phyloP scores from a whole-genome alignment of 768 basidiomycete species.

The Suillus bovinus region DNA sequence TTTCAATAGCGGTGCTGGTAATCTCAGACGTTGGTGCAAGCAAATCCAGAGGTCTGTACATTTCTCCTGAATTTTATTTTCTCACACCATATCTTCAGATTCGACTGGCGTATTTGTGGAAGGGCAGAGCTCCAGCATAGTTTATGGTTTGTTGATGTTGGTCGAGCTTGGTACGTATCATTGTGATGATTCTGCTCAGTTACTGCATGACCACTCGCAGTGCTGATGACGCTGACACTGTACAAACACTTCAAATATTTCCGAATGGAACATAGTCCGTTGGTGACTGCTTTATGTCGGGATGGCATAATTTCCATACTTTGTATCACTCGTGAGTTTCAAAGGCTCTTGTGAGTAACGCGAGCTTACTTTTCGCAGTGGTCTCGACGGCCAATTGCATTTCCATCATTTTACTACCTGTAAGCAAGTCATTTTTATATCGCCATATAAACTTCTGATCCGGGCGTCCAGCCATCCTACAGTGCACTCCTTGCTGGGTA shows the following conservation, averaged over 20 bases:
- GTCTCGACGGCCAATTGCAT: neutral
- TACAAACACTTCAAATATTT: neutral
- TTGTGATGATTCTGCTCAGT: neutral
- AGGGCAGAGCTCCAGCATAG: neutral
- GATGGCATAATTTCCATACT: neutral
- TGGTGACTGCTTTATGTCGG: neutral
- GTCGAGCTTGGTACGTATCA: neutral
- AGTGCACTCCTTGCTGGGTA: neutral
- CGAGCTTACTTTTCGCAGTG: neutral
- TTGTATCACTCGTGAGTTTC: slow-evolving; percentile 1
- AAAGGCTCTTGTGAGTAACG: neutral
- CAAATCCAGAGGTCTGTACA: neutral
- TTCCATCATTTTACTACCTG: neutral
- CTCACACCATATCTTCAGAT: neutral
- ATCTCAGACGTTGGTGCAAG: neutral
- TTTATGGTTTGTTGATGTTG: slow-evolving; percentile 1
- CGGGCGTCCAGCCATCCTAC: neutral
- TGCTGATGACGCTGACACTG: neutral
- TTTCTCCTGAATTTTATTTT: neutral
- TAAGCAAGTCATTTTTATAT: neutral
- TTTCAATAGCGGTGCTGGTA: neutral
- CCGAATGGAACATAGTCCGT: neutral
- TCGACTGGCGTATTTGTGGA: neutral
- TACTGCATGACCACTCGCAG: neutral
- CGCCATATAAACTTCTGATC: neutral